Conservation (phyloP, 768 basidiomycete species). For the Heimioporus sp. region DNA sequence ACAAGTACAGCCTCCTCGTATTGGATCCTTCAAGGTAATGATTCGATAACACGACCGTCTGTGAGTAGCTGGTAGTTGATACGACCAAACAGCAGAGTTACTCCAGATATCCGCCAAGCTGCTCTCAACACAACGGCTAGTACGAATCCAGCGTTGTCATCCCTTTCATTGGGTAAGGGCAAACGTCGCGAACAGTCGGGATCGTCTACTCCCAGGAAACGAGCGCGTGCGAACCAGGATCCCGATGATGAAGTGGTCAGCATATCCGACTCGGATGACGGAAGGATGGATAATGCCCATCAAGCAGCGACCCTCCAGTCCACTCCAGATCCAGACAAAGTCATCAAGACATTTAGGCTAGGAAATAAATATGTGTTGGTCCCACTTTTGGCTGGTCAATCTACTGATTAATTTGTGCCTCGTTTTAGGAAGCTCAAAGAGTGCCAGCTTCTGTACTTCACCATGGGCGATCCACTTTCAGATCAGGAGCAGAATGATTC, state of each 20-base stretch:
- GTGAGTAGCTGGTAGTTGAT: constrained; percentile 1
- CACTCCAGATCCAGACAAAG: constrained; percentile 29
- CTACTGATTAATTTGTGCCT: not conserved
- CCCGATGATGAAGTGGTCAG: constrained; percentile 29
- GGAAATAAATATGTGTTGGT: constrained; percentile 40
- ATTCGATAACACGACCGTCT: constrained; percentile 4
- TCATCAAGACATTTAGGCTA: constrained; percentile 51
- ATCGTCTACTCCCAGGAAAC: constrained; percentile 28
- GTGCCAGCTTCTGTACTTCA: constrained; percentile 85
- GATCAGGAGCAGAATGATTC: constrained; percentile 47
- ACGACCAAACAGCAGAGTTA: constrained; percentile 9
- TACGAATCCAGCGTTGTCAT: constrained; percentile 9
- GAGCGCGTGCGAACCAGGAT: constrained; percentile 16
- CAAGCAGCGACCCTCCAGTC: not conserved
- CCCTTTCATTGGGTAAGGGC: constrained; percentile 12
- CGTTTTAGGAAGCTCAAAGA: constrained; percentile 39
- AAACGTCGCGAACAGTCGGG: constrained; percentile 24
- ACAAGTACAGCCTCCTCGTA: constrained; percentile 59
- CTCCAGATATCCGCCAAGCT: constrained; percentile 15
- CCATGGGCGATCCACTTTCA: constrained; percentile 61
- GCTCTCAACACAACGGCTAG: constrained; percentile 13
- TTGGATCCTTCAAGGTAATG: constrained; percentile 76
- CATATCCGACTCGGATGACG: constrained; percentile 19
- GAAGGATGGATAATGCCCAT: constrained; percentile 1
- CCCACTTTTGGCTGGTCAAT: not conserved